Conservation (phyloP, 2,329 filamentous ascomycete genomes). For the Ophiostoma montium region DNA sequence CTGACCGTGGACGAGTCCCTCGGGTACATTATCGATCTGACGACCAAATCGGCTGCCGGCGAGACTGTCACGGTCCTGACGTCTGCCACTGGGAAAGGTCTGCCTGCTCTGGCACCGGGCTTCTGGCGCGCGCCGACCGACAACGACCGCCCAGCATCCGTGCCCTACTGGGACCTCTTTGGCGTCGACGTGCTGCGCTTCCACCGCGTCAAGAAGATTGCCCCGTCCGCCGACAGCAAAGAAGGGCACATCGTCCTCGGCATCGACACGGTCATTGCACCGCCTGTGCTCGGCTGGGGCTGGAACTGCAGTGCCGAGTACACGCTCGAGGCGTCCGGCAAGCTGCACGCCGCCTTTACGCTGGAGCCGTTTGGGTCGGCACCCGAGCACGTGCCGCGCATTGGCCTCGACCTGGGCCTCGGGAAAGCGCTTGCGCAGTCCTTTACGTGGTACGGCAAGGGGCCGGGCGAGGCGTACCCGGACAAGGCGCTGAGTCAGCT, state of each 20-base stretch:
- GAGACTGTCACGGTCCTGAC: neutral
- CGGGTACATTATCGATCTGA: constrained; percentile 20
- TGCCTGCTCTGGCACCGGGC: constrained; percentile 27
- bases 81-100: constrained; percentile 8
- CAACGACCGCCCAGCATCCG: constrained; percentile 42
- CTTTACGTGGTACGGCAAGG: constrained; percentile 47
- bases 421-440: constrained; percentile 30
- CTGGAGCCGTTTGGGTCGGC: constrained; percentile 32
- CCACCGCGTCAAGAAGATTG: constrained; percentile 17
- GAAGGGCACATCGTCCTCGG: constrained; percentile 21
- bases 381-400: constrained; percentile 43
- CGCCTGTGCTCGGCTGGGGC: constrained; percentile 48
- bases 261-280: constrained; percentile 36
- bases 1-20: constrained; percentile 28
- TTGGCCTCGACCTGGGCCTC: constrained; percentile 45
- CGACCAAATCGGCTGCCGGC: constrained; percentile 20
- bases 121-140: constrained; percentile 54
- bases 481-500: constrained; percentile 44
- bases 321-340: constrained; percentile 28
- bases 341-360: constrained; percentile 30
- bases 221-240: neutral
- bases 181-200: constrained; percentile 32
- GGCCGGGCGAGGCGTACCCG: constrained; percentile 49
- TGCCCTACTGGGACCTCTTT: constrained; percentile 43
- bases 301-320: constrained; percentile 24